Conservation (phyloP, 108 stramenopile species). For the Cyclostephanos tholiformis region DNA sequence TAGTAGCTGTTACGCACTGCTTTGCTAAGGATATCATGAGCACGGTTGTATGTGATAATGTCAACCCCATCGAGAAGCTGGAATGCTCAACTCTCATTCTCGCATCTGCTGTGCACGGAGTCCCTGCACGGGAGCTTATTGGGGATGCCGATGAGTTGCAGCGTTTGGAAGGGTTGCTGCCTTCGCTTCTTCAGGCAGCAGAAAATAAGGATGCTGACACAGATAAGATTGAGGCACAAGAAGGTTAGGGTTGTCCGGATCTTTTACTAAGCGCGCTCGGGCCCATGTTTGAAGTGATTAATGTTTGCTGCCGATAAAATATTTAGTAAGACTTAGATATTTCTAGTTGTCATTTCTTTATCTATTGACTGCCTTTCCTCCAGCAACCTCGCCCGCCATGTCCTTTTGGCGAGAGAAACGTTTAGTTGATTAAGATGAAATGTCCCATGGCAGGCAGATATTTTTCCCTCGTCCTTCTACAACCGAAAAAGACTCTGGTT, state of each 20-base stretch:
- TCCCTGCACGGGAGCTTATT: constrained; percentile 50
- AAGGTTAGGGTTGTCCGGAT: background rate
- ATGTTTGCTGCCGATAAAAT: too few species aligned
- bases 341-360: too few species aligned
- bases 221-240: background rate
- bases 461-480: too few species aligned
- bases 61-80: constrained; percentile 87
- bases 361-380: too few species aligned
- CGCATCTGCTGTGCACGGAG: constrained; percentile 62
- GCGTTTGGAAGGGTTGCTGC: constrained; percentile 33
- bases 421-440: too few species aligned
- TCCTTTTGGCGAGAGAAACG: too few species aligned
- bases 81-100: constrained; percentile 73
- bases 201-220: constrained; percentile 2
- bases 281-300: too few species aligned
- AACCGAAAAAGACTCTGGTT: too few species aligned
- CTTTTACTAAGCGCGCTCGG: background rate
- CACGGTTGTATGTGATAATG: constrained; percentile 78
- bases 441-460: too few species aligned
- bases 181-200: constrained; percentile 19
- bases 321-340: too few species aligned
- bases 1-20: constrained; percentile 82
- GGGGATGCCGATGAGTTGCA: constrained; percentile 33
- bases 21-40: constrained; percentile 82
- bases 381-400: too few species aligned